phyloP scores from a whole-genome alignment of 108 stramenopile species.

The Cyclotella kingstonii region DNA sequence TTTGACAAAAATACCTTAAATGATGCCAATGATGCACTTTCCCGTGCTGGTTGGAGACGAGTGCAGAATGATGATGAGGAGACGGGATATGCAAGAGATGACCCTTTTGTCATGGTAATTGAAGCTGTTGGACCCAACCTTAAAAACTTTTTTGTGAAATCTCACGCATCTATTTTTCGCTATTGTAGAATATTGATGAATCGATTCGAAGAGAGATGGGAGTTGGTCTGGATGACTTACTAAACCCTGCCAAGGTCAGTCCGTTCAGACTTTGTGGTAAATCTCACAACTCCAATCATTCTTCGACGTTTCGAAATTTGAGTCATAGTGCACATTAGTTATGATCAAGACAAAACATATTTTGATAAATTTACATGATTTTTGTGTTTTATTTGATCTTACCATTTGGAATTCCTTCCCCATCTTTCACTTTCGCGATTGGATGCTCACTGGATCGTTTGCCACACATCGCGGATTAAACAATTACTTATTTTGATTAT shows the following conservation, averaged over 20 bases:
- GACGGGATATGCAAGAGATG: constrained; percentile 67
- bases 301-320: background rate
- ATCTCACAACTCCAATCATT: background rate
- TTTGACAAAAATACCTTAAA: constrained; percentile 23
- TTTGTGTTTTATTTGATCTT: background rate
- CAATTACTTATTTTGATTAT: too few species aligned
- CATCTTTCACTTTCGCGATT: background rate
- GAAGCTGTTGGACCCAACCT: background rate
- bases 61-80: constrained; percentile 32
- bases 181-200: constrained; percentile 71
- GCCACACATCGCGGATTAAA: too few species aligned
- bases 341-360: background rate
- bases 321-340: background rate
- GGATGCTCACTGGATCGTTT: too few species aligned
- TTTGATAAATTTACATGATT: background rate
- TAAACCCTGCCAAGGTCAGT: constrained; percentile 88
- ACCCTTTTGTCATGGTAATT: constrained; percentile 12
- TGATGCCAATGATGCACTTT: constrained; percentile 68
- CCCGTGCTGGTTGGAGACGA: constrained; percentile 64
- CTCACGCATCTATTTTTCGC: constrained; percentile 42
- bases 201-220: constrained; percentile 70
- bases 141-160: background rate
- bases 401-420: background rate
- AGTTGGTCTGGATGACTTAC: constrained; percentile 72
- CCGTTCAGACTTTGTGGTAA: background rate